Base-by-base conservation (phyloP, 1,139 yeast species). In the Nakaseomyces nivariensis region DNA sequence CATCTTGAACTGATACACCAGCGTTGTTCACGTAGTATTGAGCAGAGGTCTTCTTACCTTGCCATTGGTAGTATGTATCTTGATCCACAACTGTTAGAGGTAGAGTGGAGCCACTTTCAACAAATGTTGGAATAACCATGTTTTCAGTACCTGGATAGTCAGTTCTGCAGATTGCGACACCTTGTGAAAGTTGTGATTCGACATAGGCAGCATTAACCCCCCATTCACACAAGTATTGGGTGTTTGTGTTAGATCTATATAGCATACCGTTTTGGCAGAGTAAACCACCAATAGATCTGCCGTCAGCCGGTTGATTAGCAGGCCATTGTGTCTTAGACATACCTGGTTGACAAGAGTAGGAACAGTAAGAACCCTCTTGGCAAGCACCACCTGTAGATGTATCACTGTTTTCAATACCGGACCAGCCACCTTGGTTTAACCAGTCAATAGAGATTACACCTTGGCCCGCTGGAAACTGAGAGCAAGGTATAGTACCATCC, bases 311-410 rank as follows among this genome's bases (percentile, higher is more conserved):
- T 71, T 85, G 94, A 32, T 67, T 58, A 34, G 79, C 69, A 52
- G 94, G 94, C 89, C 89, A 85, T 73, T 85, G 94, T 52, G 92
- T 84, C 75, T 85, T 85, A 61, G 92, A 84, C 92, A 84, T 84
- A 78, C 94, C 94, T 51, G 92, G 79, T 71, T 84, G 90, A 72
- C 94, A 85, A 56, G 92, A 88, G 67, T 85, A 85, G 51, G 92
- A 85, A 70, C 94, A 85, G 76, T 82, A 83, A 62, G 78, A 76
- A 53, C 89, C 92, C 54, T 83, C 89, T 57, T 74, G 67, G 75
- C 94, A 85, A 45, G 73, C 65, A 53, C 84, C 76, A 53, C 87
- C 82, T 53, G 88, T 80, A 47, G 79, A 75, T 45, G 72, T 69
- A 63, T 85, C 85, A 57, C 76, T 67, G 61, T 73, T 67, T 73